Percentiles rank a stretch among this genome's conserved stretches.
phyloP scores from a whole-genome alignment of 1,139 yeast genomes.

The Taphrina sp. region DNA sequence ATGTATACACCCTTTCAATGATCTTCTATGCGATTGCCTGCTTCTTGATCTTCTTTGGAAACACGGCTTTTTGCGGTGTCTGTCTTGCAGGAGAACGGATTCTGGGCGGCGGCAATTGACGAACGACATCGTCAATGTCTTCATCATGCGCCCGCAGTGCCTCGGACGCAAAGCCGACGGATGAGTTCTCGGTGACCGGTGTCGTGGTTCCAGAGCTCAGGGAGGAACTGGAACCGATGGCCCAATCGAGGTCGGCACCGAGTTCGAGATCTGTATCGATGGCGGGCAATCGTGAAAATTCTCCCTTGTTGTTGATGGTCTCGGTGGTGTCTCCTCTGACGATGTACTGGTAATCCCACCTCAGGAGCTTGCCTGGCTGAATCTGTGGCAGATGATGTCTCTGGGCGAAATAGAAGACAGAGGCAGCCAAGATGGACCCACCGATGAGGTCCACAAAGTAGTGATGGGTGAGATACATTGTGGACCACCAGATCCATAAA shows the following conservation, averaged over 20 bases:
- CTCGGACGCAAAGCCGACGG: slow-evolving; percentile 19
- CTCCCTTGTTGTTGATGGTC: slow-evolving; percentile 4
- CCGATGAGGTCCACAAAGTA: slow-evolving; percentile 89
- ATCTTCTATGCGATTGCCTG: slow-evolving; percentile 8
- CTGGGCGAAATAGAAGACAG: slow-evolving; percentile 70
- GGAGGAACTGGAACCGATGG: slow-evolving; percentile 24
- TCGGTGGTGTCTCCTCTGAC: slow-evolving; percentile 42
- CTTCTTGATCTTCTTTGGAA: slow-evolving; percentile 2
- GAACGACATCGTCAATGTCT: slow-evolving; percentile 10
- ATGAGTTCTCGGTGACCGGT: slow-evolving; percentile 21
- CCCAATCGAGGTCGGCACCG: slow-evolving; percentile 27
- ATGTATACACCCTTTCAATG: no score
- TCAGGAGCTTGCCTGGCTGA: slow-evolving; percentile 62
- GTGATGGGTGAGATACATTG: slow-evolving; percentile 95
- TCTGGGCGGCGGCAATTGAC: slow-evolving; percentile 11
- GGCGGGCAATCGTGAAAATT: slow-evolving; percentile 16
- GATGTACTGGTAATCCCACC: slow-evolving; percentile 72
- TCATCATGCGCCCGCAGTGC: slow-evolving; percentile 16
- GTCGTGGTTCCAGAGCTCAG: slow-evolving; percentile 24
- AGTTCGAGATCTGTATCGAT: slow-evolving; percentile 24
- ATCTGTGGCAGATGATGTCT: slow-evolving; percentile 71
- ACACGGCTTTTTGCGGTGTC: background rate
- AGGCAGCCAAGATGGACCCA: slow-evolving; percentile 74
- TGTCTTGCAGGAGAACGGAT: background rate
- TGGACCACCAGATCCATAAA: slow-evolving; percentile 95